Base-by-base conservation (phyloP, 495 filamentous ascomycete species). In the Neurospora tetraspora region DNA sequence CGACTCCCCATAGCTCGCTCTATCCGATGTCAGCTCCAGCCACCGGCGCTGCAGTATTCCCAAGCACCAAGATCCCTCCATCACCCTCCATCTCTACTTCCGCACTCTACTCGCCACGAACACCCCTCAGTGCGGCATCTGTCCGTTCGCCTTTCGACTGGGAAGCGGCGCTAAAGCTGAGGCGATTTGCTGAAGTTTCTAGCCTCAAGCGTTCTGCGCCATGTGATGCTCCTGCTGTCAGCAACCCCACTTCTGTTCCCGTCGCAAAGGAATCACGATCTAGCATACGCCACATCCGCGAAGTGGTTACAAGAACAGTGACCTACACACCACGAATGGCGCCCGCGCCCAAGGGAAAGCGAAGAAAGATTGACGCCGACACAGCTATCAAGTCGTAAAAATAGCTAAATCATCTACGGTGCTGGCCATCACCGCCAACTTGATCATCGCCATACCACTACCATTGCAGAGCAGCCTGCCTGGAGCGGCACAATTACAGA, bases 281-380 rank as follows among this genome's bases (percentile, higher is more conserved):
- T 16, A 87, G 82, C 73, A 82, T 88, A 72, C 82, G 85, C 40
- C 86, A 88, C 68, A 87, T 92, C 70, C 82, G 89, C 36, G 89
- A 93, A 78, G 90, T 92, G 5, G 89, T 93, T 53, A 93, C 91
- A 39, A 85, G 91, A 70, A 93, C 91, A 18, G 91, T 93, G 69
- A 93, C 91, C 8, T 92, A 92, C 79, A 91, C 89, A 36, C 89
- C 90, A 68, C 76, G 85, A 71, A 90, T 91, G 89, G 86, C 83
- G 14, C 90, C 90, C 18, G 90, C 91, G 69, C 91, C 91, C 43
- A 92, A 92, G 77, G 91, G 91, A 72, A 93, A 93, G 85, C 83
- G 90, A 81, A 87, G 91, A 80, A 91, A 91, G 82, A 81, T 92
- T 40, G 89, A 91, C 76, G 84, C 85, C 71, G 76, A 79, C 37